Base-by-base conservation (phyloP, 345 rosid species). In the Murraya koenigii region DNA sequence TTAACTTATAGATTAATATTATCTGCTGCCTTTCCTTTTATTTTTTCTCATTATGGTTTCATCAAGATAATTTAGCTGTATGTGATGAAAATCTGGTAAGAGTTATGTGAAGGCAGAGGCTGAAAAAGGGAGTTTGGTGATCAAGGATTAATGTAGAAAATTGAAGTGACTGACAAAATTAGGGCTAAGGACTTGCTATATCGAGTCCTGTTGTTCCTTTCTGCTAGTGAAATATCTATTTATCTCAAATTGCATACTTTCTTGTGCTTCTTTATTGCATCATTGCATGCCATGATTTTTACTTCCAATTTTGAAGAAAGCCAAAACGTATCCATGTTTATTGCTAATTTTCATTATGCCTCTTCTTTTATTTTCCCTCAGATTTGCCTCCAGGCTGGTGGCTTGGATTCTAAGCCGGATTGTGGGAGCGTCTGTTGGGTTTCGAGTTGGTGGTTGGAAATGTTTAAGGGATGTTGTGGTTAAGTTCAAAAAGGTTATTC, bases 371-470 rank as follows among this genome's bases (percentile, higher is more conserved):
- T 22, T 78, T 71, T 59, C 74, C 59, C 79, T 41, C 90, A 92
- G 97, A 80, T 87, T 90, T 78, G 87, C 91, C 67, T 86, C 92
- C 56, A 91, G 97, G 84, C 74, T 92, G 86, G 83, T 88, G 77
- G 97, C 99, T 20, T 96, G 88, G 94, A 80, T 92, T 81, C 83
- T 94, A 78, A 89, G 99, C 87, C 86, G 92, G 71, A 80, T 88
- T 19, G 25, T 96, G 22, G 93, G 97, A 84, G 98, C 89, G 39
- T 89, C 94, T 38, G 89, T 96, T 77, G 86, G 82, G 75, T 92
- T 96, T 54, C 95, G 94, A 23, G 87, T 94, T 83, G 94, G 93
- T 39, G 95, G 99, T 69, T 96, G 98, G 99, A 96, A 94, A 86
- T 92, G 95, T 74, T 82, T 96, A 66, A 87, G 88, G 75, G 97